Evolutionary conservation across 352 stramenopile species (phyloP).

Genomic region (Pythium periplocum): DNA sequence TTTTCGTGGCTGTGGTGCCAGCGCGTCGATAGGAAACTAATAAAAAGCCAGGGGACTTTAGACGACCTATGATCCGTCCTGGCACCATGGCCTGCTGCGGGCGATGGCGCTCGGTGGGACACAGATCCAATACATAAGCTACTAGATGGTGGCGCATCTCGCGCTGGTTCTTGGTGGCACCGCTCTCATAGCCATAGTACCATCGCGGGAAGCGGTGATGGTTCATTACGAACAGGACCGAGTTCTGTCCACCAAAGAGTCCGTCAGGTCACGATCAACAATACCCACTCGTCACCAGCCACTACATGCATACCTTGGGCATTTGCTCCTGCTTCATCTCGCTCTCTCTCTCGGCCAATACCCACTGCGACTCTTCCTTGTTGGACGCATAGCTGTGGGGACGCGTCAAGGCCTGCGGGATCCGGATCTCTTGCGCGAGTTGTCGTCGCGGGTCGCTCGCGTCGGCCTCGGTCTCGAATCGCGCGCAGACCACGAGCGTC

Average conservation of each 20-base stretch:
- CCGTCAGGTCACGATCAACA: no score
- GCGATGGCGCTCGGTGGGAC: constrained; percentile 7
- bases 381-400: constrained; percentile 7
- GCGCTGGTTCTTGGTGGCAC: constrained; percentile 33
- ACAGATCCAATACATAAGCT: constrained; percentile 27
- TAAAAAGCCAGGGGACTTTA: constrained; percentile 25
- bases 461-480: constrained; percentile 10
- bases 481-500: constrained; percentile 6
- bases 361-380: constrained; percentile 19
- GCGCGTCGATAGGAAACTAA: constrained; percentile 35
- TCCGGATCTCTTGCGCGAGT: not conserved
- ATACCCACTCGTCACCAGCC: no score
- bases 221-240: constrained; percentile 37
- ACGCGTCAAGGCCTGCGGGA: constrained; percentile 5
- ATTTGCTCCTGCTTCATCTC: constrained; percentile 26
- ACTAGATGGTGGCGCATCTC: constrained; percentile 41
- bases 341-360: constrained; percentile 31
- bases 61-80: constrained; percentile 25
- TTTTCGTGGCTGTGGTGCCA: constrained; percentile 7
- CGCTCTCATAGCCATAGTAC: constrained; percentile 50
- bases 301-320: constrained; percentile 15
- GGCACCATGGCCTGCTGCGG: constrained; percentile 4
- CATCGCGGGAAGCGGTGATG: constrained; percentile 46
- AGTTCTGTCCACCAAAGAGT: constrained; percentile 17
- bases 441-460: constrained; percentile 3